Percentiles rank a stretch among this genome's conserved stretches.
These are phyloP conservation scores for Coemansia sp. DNA, from an alignment of 192 early-diverging fungal genomes.

Conservation along the genomic window DNA sequence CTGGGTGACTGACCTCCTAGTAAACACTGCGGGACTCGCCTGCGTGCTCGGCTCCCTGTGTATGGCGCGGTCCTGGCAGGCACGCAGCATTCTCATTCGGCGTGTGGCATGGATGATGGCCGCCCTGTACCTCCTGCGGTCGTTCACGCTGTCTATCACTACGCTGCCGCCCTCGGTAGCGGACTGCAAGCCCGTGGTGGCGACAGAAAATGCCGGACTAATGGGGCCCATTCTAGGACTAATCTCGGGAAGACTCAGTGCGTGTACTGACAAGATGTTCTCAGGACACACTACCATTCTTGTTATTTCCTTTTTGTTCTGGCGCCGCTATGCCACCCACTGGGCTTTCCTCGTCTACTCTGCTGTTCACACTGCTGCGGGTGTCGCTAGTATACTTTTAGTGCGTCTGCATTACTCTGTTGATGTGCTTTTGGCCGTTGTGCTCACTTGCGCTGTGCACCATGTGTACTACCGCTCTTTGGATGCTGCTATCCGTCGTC, in stretches of 20 bases:
- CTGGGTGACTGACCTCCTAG: slow-evolving; percentile 31
- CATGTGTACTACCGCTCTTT: slow-evolving; percentile 58
- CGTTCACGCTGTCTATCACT: slow-evolving; percentile 61
- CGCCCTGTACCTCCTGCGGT: slow-evolving; percentile 58
- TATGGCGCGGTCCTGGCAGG: slow-evolving; percentile 40
- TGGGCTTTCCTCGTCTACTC: slow-evolving; percentile 47
- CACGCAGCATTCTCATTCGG: slow-evolving; percentile 54
- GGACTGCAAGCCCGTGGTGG: slow-evolving; percentile 21
- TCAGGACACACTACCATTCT: slow-evolving; percentile 64
- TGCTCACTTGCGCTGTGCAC: slow-evolving; percentile 61
- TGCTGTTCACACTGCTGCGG: slow-evolving; percentile 37
- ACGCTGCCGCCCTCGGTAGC: slow-evolving; percentile 56
- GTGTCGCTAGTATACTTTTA: slow-evolving; percentile 57
- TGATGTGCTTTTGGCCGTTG: slow-evolving; percentile 60
- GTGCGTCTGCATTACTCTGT: slow-evolving; percentile 63
- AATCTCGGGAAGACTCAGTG: slow-evolving; percentile 42
- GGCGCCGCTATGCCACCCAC: slow-evolving; percentile 58
- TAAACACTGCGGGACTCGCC: slow-evolving; percentile 20
- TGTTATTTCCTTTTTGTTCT: slow-evolving; percentile 56
- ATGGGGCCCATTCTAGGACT: slow-evolving; percentile 22
- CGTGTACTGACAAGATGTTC: slow-evolving; percentile 65
- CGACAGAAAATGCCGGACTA: slow-evolving; percentile 16
- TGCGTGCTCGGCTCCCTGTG: slow-evolving; percentile 23
- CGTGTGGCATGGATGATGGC: slow-evolving; percentile 58
- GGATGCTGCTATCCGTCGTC: slow-evolving; percentile 36